Base-by-base conservation (phyloP, 2,329 filamentous ascomycete species). In the Ophiostoma angusticollis region DNA sequence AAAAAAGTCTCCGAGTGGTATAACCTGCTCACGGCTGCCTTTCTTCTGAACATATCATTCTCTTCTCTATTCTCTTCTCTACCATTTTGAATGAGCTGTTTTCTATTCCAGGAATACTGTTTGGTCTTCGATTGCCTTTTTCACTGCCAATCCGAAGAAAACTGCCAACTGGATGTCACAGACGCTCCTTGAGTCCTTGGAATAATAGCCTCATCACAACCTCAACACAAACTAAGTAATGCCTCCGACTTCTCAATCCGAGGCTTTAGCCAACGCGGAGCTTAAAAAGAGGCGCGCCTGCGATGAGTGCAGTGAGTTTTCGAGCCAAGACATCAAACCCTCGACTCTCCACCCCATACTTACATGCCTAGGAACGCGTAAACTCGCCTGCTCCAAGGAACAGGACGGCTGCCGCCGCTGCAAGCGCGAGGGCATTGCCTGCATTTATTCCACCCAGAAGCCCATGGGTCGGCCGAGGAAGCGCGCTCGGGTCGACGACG, bases 401-500 rank as follows among this genome's bases (percentile, higher is more conserved):
- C 53, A 61, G 2, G 64, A 68, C 37, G 73, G 74, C 40, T 80
- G 76, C 53, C 57, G 63, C 7, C 67, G 76, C 41, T 80, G 76
- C 51, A 62, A 58, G 39, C 64, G 63, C 40, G 75, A 80, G 47
- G 64, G 62, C 41, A 67, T 78, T 30, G 40, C 44, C 30, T 80
- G 76, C 50, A 62, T 72, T 46, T 80, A 79, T 56, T 79, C 74
- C 7, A 60, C 65, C 11, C 76, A 79, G 52, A 80, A 80, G 55
- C 72, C 62, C 29, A 80, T 80, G 75, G 76, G 76, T 4, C 63
- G 76, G 30, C 76, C 76, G 17, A 62, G 74, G 40, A 80, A 80
- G 56, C 62, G 71, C 41, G 65, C 60, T 14, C 54, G 55, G 30
- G 45, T 54, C 22, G 61, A 64, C 12, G 48, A 51, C 9, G 42